Conservation (phyloP, 106 monocot species). For the Dendrobium catenatum region DNA sequence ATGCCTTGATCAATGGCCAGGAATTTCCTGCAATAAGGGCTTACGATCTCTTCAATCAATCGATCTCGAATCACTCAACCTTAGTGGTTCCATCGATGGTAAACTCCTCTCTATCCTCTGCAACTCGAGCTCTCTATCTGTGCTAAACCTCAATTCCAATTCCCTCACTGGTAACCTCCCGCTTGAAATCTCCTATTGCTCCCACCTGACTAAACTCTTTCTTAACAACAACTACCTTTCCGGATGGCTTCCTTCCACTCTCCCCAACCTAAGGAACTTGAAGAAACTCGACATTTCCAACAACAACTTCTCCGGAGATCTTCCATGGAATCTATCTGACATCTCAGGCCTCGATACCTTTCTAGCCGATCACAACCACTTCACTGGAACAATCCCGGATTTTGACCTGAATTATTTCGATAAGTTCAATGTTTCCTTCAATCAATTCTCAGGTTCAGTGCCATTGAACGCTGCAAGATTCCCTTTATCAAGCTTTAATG, state of each 20-base stretch:
- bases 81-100: constrained; percentile 27
- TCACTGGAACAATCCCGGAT: constrained; percentile 24
- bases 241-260: constrained; percentile 24
- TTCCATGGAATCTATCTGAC: constrained; percentile 16
- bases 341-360: constrained; percentile 28
- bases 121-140: constrained; percentile 4
- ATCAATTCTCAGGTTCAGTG: constrained; percentile 24
- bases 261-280: constrained; percentile 23
- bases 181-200: constrained; percentile 22
- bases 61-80: constrained; percentile 6
- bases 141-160: constrained; percentile 20
- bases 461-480: constrained; percentile 11
- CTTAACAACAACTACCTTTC: constrained; percentile 28
- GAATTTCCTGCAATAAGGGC: background rate
- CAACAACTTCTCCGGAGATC: constrained; percentile 37
- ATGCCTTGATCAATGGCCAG: constrained; percentile 3
- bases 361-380: constrained; percentile 15
- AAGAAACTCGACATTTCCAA: constrained; percentile 26
- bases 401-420: constrained; percentile 16
- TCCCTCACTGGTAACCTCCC: constrained; percentile 15
- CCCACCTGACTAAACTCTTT: constrained; percentile 17
- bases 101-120: constrained; percentile 7
- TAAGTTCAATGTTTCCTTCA: constrained; percentile 27
- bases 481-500: constrained; percentile 1
- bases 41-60: constrained; percentile 6